A percentile compares a stretch with the other conserved stretches of the same genome.
Evolutionary conservation across 2,329 filamentous ascomycete species (phyloP).

Genomic region (Calonectria pauciramosa): DNA sequence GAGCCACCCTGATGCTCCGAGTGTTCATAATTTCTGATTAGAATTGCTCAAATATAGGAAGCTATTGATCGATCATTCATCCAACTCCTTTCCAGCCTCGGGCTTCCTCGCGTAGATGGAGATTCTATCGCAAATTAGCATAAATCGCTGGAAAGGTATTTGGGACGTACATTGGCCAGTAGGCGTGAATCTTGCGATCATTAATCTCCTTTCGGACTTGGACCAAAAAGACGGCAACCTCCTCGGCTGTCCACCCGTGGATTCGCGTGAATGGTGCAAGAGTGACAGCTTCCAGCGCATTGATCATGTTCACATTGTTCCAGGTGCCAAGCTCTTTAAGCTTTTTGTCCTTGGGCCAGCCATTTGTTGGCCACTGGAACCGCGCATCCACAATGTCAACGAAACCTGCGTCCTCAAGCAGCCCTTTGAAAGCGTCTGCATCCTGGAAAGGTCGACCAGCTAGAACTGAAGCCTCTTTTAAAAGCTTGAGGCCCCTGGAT

Average conservation of each 20-base stretch:
- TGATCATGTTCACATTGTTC: conserved; percentile 10
- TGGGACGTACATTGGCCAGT: conserved; percentile 3
- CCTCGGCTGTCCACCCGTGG: not conserved
- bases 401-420: not conserved
- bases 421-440: not conserved
- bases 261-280: conserved; percentile 8
- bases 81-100: not conserved
- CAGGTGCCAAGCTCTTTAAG: conserved; percentile 13
- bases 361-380: conserved; percentile 14
- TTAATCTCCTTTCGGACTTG: not conserved
- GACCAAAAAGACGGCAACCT: not conserved
- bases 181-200: not conserved
- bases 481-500: not conserved
- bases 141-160: too few species aligned
- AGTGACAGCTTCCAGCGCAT: not conserved
- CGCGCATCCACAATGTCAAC: not conserved
- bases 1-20: not conserved
- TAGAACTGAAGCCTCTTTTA: not conserved
- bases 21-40: not conserved
- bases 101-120: not conserved
- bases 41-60: not conserved
- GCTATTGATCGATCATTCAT: not conserved
- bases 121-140: not conserved
- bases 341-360: conserved; percentile 8
- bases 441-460: conserved; percentile 10